Conservation (phyloP, 2,329 filamentous ascomycete species). For the Penicillium frequentans region DNA sequence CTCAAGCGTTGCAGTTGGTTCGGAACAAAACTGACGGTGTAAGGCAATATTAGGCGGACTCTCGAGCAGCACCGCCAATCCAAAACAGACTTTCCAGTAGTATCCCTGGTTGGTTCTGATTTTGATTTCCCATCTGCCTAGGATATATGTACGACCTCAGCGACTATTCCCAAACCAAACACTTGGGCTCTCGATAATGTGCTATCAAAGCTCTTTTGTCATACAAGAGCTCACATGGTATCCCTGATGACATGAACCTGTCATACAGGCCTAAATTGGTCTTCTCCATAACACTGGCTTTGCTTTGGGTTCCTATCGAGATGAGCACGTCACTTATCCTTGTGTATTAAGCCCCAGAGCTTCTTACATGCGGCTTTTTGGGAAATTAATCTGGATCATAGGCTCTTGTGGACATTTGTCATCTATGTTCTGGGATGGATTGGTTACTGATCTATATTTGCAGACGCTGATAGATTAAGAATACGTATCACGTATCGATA, state of each 20-base stretch:
- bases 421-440: neutral
- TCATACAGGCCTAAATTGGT: neutral
- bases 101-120: neutral
- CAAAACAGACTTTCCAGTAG: neutral
- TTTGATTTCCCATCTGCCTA: conserved; percentile 3
- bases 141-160: neutral
- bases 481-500: no score
- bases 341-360: neutral
- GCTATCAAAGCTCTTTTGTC: neutral
- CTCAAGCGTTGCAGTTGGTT: neutral
- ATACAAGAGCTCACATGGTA: conserved; percentile 3
- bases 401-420: neutral
- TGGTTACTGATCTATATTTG: neutral
- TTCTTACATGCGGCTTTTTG: neutral
- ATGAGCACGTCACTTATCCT: neutral
- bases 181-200: neutral
- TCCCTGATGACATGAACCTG: neutral
- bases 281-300: neutral
- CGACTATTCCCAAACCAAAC: conserved; percentile 1
- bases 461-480: neutral
- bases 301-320: neutral
- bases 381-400: neutral
- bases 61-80: neutral
- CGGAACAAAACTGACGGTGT: neutral
- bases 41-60: neutral